Evolutionary conservation across 139 green algal genomes (phyloP), one percentile per base, ranked within the genome.

Genomic region (Edaphochlamys debaryana): DNA sequence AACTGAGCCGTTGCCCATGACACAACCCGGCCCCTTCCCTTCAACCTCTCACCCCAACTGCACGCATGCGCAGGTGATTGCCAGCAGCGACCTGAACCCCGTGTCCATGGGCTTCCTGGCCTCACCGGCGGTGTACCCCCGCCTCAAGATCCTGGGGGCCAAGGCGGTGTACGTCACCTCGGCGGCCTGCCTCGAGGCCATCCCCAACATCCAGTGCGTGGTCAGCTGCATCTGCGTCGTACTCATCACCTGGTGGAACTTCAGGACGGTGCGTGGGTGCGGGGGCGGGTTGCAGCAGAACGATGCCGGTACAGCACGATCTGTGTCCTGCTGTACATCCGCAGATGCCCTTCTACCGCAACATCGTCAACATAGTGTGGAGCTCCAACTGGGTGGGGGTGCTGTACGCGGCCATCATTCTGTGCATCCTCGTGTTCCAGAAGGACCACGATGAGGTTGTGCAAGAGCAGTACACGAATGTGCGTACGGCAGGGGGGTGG

Each of bases 81-180:
- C 66, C 2, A 30, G 11, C 1, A 50, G 11, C 11, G 66, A 71
- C 36, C 66, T 71, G 9, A 71, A 71, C 66, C 66, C 66, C 36
- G 36, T 71, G 36, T 45, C 66, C 11, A 45, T 11, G 11, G 66
- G 36, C 23, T 48, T 32, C 66, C 36, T 71, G 36, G 66, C 66
- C 30, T 71, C 66, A 20, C 66, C 66, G 0, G 66, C 66, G 0
- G 66, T 36, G 1, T 71, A 71, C 66, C 22, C 66, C 0, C 34
- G 66, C 3, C 66, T 71, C 66, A 71, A 63, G 63, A 69, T 69
- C n/a, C 63, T 69, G 63, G 29, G n/a, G n/a, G 63, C 63, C 63
- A 69, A 69, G 66, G 66, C 66, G 6, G 37, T 50, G 1, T 71
- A 32, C 7, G 23, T 71, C 36, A 71, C 20, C 15, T 34, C 66